Conservation (phyloP, 129 eudicot genomes). For the Saussurea involucrata region DNA sequence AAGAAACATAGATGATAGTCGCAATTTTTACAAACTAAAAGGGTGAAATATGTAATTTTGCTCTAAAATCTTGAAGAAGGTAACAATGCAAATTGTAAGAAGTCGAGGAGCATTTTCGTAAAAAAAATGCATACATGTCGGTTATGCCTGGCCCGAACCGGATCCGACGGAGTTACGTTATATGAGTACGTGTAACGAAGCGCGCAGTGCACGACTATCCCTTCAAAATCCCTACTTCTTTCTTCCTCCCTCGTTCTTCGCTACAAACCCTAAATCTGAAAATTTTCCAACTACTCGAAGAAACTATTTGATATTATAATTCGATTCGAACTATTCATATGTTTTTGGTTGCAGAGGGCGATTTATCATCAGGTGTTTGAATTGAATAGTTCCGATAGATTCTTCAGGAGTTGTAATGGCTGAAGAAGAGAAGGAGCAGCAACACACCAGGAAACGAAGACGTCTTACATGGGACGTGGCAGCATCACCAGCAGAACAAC, state of each 20-base stretch:
- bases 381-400: constrained; percentile 35
- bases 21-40: background rate
- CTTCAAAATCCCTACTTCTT: constrained; percentile 14
- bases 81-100: background rate
- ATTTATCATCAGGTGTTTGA: background rate
- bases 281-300: background rate
- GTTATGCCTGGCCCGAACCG: background rate
- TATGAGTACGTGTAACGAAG: background rate
- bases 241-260: constrained; percentile 7
- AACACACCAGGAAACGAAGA: constrained; percentile 56
- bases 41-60: background rate
- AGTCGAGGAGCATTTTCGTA: background rate
- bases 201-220: background rate
- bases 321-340: constrained; percentile 11
- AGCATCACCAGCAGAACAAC: constrained; percentile 41
- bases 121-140: background rate
- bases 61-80: background rate
- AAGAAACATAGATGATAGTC: background rate
- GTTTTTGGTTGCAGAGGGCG: constrained; percentile 39
- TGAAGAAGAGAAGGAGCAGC: constrained; percentile 42
- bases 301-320: background rate
- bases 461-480: constrained; percentile 69
- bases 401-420: constrained; percentile 27
- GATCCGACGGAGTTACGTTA: constrained; percentile 16
- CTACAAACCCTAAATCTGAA: constrained; percentile 30